Conservation (phyloP, 768 basidiomycete genomes). For the Myochromella boudieri region DNA sequence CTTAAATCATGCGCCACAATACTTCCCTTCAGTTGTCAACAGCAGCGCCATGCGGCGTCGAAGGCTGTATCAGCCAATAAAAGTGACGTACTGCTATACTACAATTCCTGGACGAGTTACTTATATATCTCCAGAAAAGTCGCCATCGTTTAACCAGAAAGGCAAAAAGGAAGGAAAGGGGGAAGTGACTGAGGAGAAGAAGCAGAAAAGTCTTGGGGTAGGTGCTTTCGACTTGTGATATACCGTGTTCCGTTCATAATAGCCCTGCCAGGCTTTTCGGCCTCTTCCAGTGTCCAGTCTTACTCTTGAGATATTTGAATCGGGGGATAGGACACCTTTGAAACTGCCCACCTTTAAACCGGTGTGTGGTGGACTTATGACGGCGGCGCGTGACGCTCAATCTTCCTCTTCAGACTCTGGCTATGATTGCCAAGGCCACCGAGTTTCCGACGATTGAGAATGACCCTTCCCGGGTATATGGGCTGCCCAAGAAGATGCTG, state of each 20-base stretch:
- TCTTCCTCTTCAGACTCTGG: constrained; percentile 18
- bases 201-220: constrained; percentile 31
- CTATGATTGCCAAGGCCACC: constrained; percentile 44
- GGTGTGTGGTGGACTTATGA: constrained; percentile 26
- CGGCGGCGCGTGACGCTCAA: constrained; percentile 17
- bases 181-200: constrained; percentile 14
- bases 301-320: constrained; percentile 40
- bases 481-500: constrained; percentile 66
- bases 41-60: constrained; percentile 1
- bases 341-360: constrained; percentile 42
- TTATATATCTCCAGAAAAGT: constrained; percentile 1
- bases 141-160: constrained; percentile 2
- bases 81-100: background rate
- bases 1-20: constrained; percentile 2
- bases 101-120: background rate
- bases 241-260: background rate
- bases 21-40: background rate
- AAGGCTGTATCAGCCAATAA: background rate
- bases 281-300: constrained; percentile 39
- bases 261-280: constrained; percentile 37
- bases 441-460: constrained; percentile 44
- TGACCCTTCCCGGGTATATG: constrained; percentile 62
- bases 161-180: constrained; percentile 14
- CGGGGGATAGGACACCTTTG: constrained; percentile 31
- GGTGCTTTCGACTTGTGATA: constrained; percentile 10